These are phyloP conservation scores for Chlamydomonas applanata DNA, from an alignment of 139 green algal genomes.

Conservation along the genomic window DNA sequence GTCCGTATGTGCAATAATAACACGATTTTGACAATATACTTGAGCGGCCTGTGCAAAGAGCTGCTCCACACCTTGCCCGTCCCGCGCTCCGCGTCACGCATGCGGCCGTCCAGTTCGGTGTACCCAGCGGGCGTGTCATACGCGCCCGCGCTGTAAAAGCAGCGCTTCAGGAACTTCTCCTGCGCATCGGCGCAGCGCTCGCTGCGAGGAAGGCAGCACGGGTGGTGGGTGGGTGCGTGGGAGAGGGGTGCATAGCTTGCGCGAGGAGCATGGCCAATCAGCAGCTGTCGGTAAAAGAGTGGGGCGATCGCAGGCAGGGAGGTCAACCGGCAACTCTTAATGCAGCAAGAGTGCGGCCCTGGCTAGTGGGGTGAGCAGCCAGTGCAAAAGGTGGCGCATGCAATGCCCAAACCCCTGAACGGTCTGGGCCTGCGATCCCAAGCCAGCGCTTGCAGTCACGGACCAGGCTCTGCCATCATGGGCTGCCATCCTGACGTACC, in stretches of 20 bases:
- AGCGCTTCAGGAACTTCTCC: conserved; percentile 83
- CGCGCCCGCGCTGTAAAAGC: conserved; percentile 79
- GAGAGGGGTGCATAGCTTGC: too few species aligned
- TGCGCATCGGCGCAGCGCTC: conserved; percentile 70
- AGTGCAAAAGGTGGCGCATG: too few species aligned
- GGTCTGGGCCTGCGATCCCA: too few species aligned
- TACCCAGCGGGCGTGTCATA: conserved; percentile 66
- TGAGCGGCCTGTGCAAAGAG: too few species aligned
- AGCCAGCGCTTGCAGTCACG: too few species aligned
- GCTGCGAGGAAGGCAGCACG: conserved; percentile 28
- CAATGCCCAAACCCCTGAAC: too few species aligned
- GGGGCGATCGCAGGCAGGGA: too few species aligned
- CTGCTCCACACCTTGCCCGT: conserved; percentile 19
- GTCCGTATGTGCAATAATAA: too few species aligned
- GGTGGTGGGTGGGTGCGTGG: not conserved
- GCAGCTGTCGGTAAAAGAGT: not conserved
- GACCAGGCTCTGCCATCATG: not conserved
- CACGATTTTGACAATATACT: too few species aligned
- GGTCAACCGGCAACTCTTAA: too few species aligned
- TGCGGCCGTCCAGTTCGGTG: conserved; percentile 56
- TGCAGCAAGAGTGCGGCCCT: too few species aligned
- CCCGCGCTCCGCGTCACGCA: conserved; percentile 66
- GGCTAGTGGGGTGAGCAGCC: too few species aligned
- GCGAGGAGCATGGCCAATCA: not conserved
- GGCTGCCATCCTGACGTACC: conserved; percentile 17